Evolutionary conservation across 371 early-diverging fungal genomes (phyloP).

Genomic region (Saksenaea vasiformis): DNA sequence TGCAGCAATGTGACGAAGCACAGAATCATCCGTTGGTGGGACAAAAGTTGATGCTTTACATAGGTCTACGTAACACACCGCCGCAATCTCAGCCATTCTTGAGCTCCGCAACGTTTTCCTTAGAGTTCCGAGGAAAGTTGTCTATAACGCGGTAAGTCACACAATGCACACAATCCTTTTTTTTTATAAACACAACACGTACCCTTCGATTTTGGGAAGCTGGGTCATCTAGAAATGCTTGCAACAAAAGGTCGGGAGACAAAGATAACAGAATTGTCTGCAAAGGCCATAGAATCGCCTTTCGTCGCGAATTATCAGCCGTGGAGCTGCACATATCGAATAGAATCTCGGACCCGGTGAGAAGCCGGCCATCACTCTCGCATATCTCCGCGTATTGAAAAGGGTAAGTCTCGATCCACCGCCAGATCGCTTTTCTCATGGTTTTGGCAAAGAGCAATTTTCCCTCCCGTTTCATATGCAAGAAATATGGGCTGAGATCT

Average conservation of each 20-base stretch:
- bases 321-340: constrained; percentile 72
- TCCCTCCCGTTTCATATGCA: constrained; percentile 66
- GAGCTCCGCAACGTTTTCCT: constrained; percentile 59
- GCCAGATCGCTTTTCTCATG: constrained; percentile 80
- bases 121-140: constrained; percentile 67
- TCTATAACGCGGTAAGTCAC: constrained; percentile 14
- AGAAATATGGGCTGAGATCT: constrained; percentile 67
- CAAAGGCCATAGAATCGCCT: constrained; percentile 76
- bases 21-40: constrained; percentile 59
- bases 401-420: constrained; percentile 83
- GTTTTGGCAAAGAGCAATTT: constrained; percentile 70
- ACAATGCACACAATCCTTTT: not conserved
- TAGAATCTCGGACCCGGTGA: constrained; percentile 75
- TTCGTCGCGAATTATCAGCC: constrained; percentile 66
- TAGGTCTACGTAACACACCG: constrained; percentile 73
- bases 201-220: constrained; percentile 39
- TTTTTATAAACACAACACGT: not conserved
- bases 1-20: constrained; percentile 64
- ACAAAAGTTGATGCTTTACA: constrained; percentile 73
- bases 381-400: constrained; percentile 72
- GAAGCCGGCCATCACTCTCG: constrained; percentile 59
- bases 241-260: constrained; percentile 73
- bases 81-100: constrained; percentile 65
- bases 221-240: constrained; percentile 50
- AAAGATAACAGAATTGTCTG: constrained; percentile 75